Percentiles rank a stretch among this genome's conserved stretches.
phyloP scores from a whole-genome alignment of 306 rosid species.

The Gastrolobium villosum region DNA sequence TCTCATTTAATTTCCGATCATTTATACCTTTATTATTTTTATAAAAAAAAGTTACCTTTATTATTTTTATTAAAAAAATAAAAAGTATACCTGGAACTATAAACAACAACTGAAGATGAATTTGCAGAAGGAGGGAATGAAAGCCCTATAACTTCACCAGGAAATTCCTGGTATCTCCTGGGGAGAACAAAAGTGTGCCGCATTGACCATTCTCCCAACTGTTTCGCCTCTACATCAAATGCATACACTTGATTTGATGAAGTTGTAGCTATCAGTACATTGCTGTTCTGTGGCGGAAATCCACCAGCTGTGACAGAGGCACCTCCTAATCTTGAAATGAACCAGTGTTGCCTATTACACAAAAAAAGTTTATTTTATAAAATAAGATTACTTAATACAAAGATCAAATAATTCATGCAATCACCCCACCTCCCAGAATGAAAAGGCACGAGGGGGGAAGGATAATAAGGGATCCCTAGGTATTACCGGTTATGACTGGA shows the following conservation, averaged over 20 bases:
- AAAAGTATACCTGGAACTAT: conserved; percentile 85
- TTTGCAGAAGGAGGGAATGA: conserved; percentile 81
- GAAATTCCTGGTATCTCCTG: conserved; percentile 88
- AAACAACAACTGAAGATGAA: conserved; percentile 78
- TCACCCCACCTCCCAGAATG: not conserved
- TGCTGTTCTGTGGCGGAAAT: conserved; percentile 79
- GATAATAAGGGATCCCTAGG: not conserved
- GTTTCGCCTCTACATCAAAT: conserved; percentile 86
- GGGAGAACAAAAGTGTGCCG: conserved; percentile 78
- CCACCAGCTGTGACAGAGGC: conserved; percentile 97
- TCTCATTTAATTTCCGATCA: conserved; percentile 19
- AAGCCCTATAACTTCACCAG: conserved; percentile 96
- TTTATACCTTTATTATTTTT: not conserved
- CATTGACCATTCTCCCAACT: conserved; percentile 92
- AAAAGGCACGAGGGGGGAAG: not conserved
- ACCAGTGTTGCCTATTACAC: conserved; percentile 92
- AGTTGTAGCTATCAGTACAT: conserved; percentile 82
- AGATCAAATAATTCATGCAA: conserved; percentile 27
- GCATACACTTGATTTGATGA: conserved; percentile 95
- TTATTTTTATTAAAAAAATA: not conserved
- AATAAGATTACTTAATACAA: not conserved
- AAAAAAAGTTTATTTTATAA: not conserved
- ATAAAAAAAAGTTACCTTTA: not conserved
- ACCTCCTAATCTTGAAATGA: conserved; percentile 88
- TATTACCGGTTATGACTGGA: not conserved